These are phyloP conservation scores for Urostyla sp. DNA, from an alignment of 73 alveolate species.

Conservation along the genomic window DNA sequence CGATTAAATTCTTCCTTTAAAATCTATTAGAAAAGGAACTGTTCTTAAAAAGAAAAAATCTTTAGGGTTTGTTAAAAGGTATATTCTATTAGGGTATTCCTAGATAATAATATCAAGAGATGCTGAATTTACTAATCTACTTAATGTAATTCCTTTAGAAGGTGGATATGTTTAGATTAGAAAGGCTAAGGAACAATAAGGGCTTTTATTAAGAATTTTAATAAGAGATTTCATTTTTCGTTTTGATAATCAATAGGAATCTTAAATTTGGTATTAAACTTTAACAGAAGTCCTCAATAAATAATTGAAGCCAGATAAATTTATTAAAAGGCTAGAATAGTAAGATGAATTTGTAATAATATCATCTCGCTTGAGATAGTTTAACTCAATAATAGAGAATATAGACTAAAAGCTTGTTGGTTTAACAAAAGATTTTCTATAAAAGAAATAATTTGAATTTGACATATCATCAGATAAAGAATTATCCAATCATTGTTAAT, in stretches of 20 bases:
- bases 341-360: constrained; percentile 39
- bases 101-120: constrained; percentile 57
- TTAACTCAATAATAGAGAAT: no score
- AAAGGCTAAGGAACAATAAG: constrained; percentile 43
- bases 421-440: no score
- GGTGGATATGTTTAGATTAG: constrained; percentile 53
- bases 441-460: no score
- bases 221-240: constrained; percentile 23
- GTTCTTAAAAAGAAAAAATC: constrained; percentile 57
- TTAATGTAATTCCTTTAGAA: constrained; percentile 57
- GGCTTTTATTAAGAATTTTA: constrained; percentile 2
- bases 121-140: constrained; percentile 37
- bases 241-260: constrained; percentile 15
- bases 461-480: neutral
- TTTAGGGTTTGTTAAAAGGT: constrained; percentile 52
- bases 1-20: constrained; percentile 57
- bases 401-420: no score
- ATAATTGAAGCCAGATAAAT: constrained; percentile 39
- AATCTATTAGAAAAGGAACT: constrained; percentile 26
- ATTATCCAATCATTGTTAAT: neutral
- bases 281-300: constrained; percentile 3
- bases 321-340: constrained; percentile 6
- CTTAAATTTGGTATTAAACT: constrained; percentile 36
- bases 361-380: no score
- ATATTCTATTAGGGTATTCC: constrained; percentile 49